Conservation (phyloP, 1,284 basidiomycete species). For the Erythrobasidium hasegawianum region DNA sequence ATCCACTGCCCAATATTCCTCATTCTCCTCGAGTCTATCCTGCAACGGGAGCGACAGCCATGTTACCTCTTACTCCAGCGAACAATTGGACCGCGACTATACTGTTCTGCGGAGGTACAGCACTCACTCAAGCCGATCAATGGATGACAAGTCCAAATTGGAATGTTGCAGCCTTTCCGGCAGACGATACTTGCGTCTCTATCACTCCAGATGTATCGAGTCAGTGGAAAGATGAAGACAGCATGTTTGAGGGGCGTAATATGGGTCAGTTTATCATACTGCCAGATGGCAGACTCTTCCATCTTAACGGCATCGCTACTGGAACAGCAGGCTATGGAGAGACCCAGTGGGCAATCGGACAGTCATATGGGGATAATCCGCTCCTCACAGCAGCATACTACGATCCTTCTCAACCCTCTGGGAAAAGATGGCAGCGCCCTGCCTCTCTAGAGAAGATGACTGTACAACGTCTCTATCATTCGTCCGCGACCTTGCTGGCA, state of each 20-base stretch:
- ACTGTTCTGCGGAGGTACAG: slow-evolving; percentile 57
- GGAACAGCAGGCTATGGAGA: slow-evolving; percentile 48
- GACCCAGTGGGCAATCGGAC: slow-evolving; percentile 49
- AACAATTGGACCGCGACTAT: slow-evolving; percentile 84
- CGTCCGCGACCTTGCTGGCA: slow-evolving; percentile 50
- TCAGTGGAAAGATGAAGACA: slow-evolving; percentile 63
- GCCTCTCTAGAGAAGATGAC: slow-evolving; percentile 45
- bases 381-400: slow-evolving; percentile 49
- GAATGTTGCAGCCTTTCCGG: slow-evolving; percentile 61
- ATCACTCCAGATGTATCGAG: slow-evolving; percentile 75
- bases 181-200: slow-evolving; percentile 53
- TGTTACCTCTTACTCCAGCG: slow-evolving; percentile 82
- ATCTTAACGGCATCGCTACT: slow-evolving; percentile 61
- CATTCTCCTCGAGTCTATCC: slow-evolving; percentile 81
- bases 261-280: slow-evolving; percentile 85
- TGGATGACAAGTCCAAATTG: slow-evolving; percentile 60
- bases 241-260: slow-evolving; percentile 62
- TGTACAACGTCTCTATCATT: slow-evolving; percentile 52
- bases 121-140: slow-evolving; percentile 62
- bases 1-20: slow-evolving; percentile 52
- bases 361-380: slow-evolving; percentile 46
- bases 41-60: slow-evolving; percentile 80
- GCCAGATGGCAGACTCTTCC: slow-evolving; percentile 67
- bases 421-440: slow-evolving; percentile 46
- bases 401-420: slow-evolving; percentile 47